Base-by-base conservation (phyloP, 306 rosid genomes). In the Abrus precatorius region DNA sequence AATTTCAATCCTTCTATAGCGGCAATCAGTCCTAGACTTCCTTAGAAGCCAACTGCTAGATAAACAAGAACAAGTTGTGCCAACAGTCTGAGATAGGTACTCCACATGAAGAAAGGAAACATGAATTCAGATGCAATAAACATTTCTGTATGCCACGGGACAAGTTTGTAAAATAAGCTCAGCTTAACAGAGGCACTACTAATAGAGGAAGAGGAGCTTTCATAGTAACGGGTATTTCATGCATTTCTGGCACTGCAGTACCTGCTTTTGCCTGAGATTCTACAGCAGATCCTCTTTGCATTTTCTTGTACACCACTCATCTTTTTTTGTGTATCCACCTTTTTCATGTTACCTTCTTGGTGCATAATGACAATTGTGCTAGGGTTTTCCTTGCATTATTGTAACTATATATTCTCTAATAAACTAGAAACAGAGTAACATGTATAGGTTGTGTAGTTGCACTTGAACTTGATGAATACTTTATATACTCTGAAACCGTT, bases 21-120 rank as follows among this genome's bases (percentile, higher is more conserved):
- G 93, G 68, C 87, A 59, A 61, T 93, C 98, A 3, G 97, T 93
- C 81, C 90, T 92, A 14, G 95, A 86, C 63, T 93, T 91, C 70
- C 92, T 93, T 27, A 89, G 84, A 70, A 85, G 82, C 74, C 97
- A 93, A 90, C 80, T 89, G 47, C 71, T 74, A 6, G 91, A 80
- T 71, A 90, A 93, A 75, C 84, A 83, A 78, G 84, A 85, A 79
- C 80, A 85, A 70, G 79, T 74, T 5, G 90, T 89, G 79, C 10
- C 76, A 62, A 61, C 90, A 61, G 64, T 83, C 47, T 79, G 87
- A 79, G 67, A 70, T 33, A 34, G 78, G 32, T 44, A 13, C 28
- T n/a, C 59, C 57, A 3, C 12, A 10, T 34, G 74, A 72, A 66
- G 73, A 49, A 78, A 61, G 75, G 76, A 69, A 67, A 55, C 60